Conservation (phyloP, 2,329 filamentous ascomycete genomes). For the Epicoccum sorghinum region DNA sequence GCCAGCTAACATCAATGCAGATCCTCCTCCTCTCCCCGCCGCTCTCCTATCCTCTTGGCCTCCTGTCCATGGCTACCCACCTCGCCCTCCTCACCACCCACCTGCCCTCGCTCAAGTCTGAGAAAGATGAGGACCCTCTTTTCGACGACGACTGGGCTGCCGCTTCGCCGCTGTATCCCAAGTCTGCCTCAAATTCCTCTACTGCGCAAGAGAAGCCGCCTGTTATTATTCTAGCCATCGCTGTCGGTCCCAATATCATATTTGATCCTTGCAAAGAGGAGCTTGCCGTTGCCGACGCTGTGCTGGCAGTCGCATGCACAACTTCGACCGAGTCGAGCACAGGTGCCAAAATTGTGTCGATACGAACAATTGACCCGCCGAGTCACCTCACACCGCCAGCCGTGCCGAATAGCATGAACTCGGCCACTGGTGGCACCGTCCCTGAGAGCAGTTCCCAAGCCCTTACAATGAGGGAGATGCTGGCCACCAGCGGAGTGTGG, state of each 20-base stretch:
- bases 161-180: conserved; percentile 76
- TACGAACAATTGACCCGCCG: conserved; percentile 58
- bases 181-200: conserved; percentile 23
- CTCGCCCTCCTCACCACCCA: conserved; percentile 88
- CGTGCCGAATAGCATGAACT: conserved; percentile 55
- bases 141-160: conserved; percentile 98
- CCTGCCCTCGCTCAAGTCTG: conserved; percentile 82
- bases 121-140: conserved; percentile 92
- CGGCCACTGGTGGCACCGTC: conserved; percentile 50
- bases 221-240: conserved; percentile 87
- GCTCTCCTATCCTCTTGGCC: conserved; percentile 87
- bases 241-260: conserved; percentile 84
- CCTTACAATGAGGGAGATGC: conserved; percentile 58
- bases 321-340: conserved; percentile 29
- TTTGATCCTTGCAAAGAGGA: conserved; percentile 94
- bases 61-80: conserved; percentile 91
- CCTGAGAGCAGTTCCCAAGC: conserved; percentile 49
- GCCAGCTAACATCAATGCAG: conserved; percentile 44
- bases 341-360: conserved; percentile 49
- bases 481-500: conserved; percentile 76
- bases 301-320: conserved; percentile 82
- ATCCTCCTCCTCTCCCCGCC: conserved; percentile 92
- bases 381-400: conserved; percentile 56
- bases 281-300: conserved; percentile 87
- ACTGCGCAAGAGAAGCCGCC: conserved; percentile 67